A percentile compares a stretch with the other conserved stretches of the same genome.
phyloP scores from a whole-genome alignment of 768 basidiomycete genomes.

The Boletellus sp. region DNA sequence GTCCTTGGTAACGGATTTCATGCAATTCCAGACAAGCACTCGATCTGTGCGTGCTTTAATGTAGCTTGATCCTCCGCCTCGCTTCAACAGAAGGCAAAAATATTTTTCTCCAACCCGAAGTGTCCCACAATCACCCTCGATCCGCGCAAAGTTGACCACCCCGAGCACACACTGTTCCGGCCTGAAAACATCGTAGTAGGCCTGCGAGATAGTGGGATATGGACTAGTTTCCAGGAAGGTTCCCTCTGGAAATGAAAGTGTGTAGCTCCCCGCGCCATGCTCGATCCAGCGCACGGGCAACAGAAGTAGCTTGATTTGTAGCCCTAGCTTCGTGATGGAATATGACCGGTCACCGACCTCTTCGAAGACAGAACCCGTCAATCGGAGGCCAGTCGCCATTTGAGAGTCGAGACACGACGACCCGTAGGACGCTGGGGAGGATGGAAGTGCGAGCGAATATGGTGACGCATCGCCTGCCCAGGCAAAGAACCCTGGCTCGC shows the following conservation, averaged over 20 bases:
- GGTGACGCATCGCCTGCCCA: background rate
- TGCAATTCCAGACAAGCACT: constrained; percentile 12
- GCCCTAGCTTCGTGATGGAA: constrained; percentile 1
- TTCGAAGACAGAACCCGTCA: background rate
- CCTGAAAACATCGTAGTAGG: constrained; percentile 15
- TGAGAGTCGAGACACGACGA: background rate
- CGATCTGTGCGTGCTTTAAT: constrained; percentile 14
- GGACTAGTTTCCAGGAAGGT: constrained; percentile 8
- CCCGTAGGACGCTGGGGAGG: background rate
- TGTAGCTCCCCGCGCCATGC: constrained; percentile 3
- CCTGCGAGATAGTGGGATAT: constrained; percentile 8
- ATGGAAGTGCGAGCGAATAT: background rate
- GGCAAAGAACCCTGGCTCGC: background rate
- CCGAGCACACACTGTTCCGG: constrained; percentile 16
- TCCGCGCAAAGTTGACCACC: constrained; percentile 11
- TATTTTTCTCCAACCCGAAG: constrained; percentile 11
- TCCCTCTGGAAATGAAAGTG: constrained; percentile 12
- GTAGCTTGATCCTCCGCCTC: constrained; percentile 1
- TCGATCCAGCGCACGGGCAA: constrained; percentile 9
- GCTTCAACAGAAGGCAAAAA: constrained; percentile 11
- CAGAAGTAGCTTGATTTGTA: background rate
- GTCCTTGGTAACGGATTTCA: constrained; percentile 5
- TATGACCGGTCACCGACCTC: background rate
- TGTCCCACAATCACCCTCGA: constrained; percentile 4
- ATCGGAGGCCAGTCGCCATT: background rate